These are phyloP conservation scores for Alternaria sp. DNA, from an alignment of 2,329 filamentous ascomycete species.

Conservation along the genomic window DNA sequence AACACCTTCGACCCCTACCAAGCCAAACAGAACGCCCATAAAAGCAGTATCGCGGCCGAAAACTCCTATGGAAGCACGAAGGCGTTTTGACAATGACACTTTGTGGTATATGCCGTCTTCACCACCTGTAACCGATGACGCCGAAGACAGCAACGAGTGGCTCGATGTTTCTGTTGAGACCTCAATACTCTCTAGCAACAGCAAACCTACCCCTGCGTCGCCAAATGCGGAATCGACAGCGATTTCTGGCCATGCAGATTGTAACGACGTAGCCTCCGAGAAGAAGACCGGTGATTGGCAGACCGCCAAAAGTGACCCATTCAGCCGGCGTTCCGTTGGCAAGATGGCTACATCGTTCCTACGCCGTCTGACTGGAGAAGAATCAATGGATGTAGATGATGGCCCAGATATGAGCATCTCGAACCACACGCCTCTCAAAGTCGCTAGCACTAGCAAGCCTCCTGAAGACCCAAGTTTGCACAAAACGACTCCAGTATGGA, in stretches of 20 bases:
- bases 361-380: constrained; percentile 38
- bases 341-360: constrained; percentile 33
- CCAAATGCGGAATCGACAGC: constrained; percentile 51
- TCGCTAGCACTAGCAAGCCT: not conserved
- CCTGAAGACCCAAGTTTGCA: too few relatives aligned
- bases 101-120: constrained; percentile 19
- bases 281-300: constrained; percentile 36
- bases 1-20: constrained; percentile 26
- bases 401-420: not conserved
- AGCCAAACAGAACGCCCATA: constrained; percentile 3
- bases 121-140: constrained; percentile 15
- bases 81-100: constrained; percentile 1
- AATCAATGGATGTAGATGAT: not conserved
- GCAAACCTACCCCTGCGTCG: constrained; percentile 53
- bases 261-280: constrained; percentile 40
- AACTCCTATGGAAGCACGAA: constrained; percentile 16
- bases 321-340: constrained; percentile 19
- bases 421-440: not conserved
- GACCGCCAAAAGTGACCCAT: constrained; percentile 41
- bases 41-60: constrained; percentile 11
- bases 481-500: not conserved
- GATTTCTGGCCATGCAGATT: constrained; percentile 49
- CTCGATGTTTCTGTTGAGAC: constrained; percentile 5
- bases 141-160: constrained; percentile 11
- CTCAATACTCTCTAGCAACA: constrained; percentile 52